A percentile compares a stretch with the other conserved stretches of the same genome.
Evolutionary conservation across 371 early-diverging fungal species (phyloP).

Genomic region (Basidiobolus meristosporus): DNA sequence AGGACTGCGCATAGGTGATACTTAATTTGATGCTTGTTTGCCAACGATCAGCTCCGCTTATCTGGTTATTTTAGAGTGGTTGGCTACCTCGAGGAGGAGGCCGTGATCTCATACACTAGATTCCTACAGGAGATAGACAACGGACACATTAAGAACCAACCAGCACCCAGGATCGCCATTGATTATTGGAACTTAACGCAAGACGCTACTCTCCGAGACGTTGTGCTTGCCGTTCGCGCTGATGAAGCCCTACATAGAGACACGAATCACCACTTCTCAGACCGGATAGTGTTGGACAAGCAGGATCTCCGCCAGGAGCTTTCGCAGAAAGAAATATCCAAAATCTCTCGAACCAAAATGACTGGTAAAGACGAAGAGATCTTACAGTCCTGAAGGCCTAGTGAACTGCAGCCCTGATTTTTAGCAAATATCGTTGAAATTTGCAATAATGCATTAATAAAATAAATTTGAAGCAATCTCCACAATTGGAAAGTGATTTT

Average conservation of each 20-base stretch:
- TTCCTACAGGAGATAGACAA: constrained; percentile 74
- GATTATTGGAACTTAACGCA: constrained; percentile 82
- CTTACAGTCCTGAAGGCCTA: too few relatives aligned
- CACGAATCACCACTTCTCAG: constrained; percentile 81
- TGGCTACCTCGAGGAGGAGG: constrained; percentile 81
- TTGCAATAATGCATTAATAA: too few relatives aligned
- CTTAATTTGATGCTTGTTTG: constrained; percentile 13
- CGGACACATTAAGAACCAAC: constrained; percentile 42
- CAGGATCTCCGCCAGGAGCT: constrained; percentile 2
- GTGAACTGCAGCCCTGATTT: too few relatives aligned
- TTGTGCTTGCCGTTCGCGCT: too few relatives aligned
- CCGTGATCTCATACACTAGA: constrained; percentile 81
- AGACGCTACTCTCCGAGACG: constrained; percentile 71
- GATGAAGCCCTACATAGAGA: constrained; percentile 94
- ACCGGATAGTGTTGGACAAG: constrained; percentile 13
- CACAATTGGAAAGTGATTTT: too few relatives aligned
- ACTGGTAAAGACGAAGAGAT: too few relatives aligned
- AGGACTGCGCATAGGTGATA: constrained; percentile 71
- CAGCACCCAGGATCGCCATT: constrained; percentile 62
- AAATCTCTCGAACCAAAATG: too few relatives aligned
- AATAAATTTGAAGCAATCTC: too few relatives aligned
- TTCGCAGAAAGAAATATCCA: too few relatives aligned
- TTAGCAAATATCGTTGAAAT: too few relatives aligned
- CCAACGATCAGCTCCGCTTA: constrained; percentile 7
- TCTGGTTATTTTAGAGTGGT: constrained; percentile 7